Base-by-base conservation (phyloP, 2,329 filamentous ascomycete species). In the Akanthomyces dipterigenus region DNA sequence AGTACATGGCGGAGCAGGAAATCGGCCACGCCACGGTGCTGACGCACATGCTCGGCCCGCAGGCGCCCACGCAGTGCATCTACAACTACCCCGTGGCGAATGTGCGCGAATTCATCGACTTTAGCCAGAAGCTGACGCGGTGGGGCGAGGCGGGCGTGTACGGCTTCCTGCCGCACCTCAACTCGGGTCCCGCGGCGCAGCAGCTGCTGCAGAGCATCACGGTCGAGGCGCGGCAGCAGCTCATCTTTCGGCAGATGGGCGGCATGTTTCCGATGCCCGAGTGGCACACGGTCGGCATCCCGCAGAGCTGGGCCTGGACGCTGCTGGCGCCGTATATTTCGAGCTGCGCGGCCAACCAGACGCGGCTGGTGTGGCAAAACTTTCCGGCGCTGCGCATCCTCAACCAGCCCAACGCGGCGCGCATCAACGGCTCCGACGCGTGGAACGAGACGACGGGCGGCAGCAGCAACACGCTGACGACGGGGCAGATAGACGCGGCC, bases 261-360 rank as follows among this genome's bases (percentile, higher is more conserved):
- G 91, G 90, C 18, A 81, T 91, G 7, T 89, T 90, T 74, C 88
- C 91, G 24, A 90, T 91, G 88, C 88, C 90, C 0, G 88, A 89
- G 11, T 95, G 89, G 89, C 92, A 93, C 70, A 86, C 90, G 68
- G 80, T 85, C 6, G 89, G 89, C 43, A 86, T 93, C 26, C 90
- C 90, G 0, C 91, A 96, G 72, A 90, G 87, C 0, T 96, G 90
- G 90, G 84, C 87, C 0, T 96, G 91, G 91, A 89, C 90, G 0
- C 80, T 91, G 24, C 79, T 95, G 5, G 90, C 91, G 0, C 91
- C 90, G 0, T 92, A 92, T 73, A 93, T 96, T 72, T 86, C 84
- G 40, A 87, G 81, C 5, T 96, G 91, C 72, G 90, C 91, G 0
- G 76, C 75, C 48, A 85, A 88, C 71, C 86, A 88, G 66, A 93